These are phyloP conservation scores for Candida glucosophila DNA, from an alignment of 1,139 yeast genomes.

Conservation along the genomic window DNA sequence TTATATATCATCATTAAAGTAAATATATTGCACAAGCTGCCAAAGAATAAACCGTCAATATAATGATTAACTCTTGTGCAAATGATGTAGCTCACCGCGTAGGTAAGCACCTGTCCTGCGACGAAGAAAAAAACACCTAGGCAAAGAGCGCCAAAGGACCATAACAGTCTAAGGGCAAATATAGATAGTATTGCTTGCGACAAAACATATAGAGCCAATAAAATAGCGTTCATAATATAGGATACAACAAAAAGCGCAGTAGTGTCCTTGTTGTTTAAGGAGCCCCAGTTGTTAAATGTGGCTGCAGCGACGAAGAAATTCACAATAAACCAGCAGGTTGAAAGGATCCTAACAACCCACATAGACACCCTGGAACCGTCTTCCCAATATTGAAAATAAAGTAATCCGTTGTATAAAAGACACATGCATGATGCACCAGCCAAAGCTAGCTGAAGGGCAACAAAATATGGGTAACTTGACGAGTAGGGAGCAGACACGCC, in stretches of 20 bases:
- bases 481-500: conserved; percentile 91
- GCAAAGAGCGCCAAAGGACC: conserved; percentile 81
- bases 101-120: conserved; percentile 71
- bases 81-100: conserved; percentile 55
- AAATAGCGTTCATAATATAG: conserved; percentile 62
- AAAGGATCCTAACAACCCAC: conserved; percentile 42
- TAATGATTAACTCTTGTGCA: conserved; percentile 76
- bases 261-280: conserved; percentile 38
- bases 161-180: conserved; percentile 60
- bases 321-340: conserved; percentile 46
- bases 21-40: conserved; percentile 69
- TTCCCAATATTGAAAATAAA: conserved; percentile 88
- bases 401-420: conserved; percentile 62
- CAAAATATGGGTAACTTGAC: conserved; percentile 68
- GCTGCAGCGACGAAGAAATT: conserved; percentile 61
- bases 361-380: conserved; percentile 73
- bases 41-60: conserved; percentile 83
- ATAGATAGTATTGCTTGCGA: conserved; percentile 68
- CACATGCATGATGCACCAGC: conserved; percentile 65
- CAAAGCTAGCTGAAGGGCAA: conserved; percentile 69
- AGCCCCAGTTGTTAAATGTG: conserved; percentile 68
- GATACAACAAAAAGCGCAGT: conserved; percentile 59
- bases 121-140: conserved; percentile 67
- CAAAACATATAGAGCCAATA: conserved; percentile 52
- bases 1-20: conserved; percentile 92